Conservation (phyloP, 805 yeast species). For the Brettanomyces custersianus region DNA sequence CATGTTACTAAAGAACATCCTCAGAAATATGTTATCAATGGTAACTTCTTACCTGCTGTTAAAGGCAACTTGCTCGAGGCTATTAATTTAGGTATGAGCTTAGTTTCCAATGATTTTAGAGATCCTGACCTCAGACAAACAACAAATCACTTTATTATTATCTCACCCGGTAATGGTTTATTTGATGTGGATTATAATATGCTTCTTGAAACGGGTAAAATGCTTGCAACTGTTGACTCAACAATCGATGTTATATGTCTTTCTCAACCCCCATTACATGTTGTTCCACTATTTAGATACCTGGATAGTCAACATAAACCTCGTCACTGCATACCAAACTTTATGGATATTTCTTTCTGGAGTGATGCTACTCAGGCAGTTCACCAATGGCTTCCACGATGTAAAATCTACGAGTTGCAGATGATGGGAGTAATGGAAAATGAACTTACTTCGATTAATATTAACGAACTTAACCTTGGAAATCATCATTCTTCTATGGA, state of each 20-base stretch:
- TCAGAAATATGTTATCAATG: conserved; percentile 36
- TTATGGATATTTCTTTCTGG: conserved; percentile 95
- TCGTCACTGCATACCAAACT: conserved; percentile 79
- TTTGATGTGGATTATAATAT: conserved; percentile 84
- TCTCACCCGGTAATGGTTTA: conserved; percentile 89
- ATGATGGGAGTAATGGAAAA: conserved; percentile 98
- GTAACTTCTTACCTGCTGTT: conserved; percentile 72
- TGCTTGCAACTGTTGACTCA: conserved; percentile 68
- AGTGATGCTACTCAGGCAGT: conserved; percentile 32
- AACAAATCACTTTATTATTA: conserved; percentile 77
- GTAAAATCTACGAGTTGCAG: conserved; percentile 89
- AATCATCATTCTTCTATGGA: conserved; percentile 35
- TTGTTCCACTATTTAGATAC: conserved; percentile 81
- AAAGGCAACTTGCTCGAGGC: conserved; percentile 89
- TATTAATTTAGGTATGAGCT: conserved; percentile 70
- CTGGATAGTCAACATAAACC: conserved; percentile 40
- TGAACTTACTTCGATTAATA: conserved; percentile 61
- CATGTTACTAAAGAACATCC: conserved; percentile 26
- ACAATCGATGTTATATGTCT: conserved; percentile 85
- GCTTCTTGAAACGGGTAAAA: conserved; percentile 63
- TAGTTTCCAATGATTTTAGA: conserved; percentile 66
- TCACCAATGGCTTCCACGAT: conserved; percentile 82
- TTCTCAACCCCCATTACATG: conserved; percentile 85
- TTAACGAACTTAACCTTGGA: conserved; percentile 44
- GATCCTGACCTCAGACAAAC: conserved; percentile 86